Base-by-base conservation (phyloP, 2,329 filamentous ascomycete genomes). In the Paraphaeosphaeria minitans region DNA sequence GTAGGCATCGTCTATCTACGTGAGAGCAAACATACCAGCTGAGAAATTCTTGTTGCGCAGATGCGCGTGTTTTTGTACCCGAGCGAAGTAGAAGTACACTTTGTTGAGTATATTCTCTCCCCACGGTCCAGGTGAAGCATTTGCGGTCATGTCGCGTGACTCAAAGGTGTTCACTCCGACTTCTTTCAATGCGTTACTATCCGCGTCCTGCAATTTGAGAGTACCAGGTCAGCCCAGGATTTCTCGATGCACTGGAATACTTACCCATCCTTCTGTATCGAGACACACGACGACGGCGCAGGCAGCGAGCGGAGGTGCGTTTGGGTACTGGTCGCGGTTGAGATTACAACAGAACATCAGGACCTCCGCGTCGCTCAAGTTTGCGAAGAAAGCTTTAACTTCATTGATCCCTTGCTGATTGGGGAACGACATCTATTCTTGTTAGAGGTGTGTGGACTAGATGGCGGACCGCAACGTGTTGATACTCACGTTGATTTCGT, bases 101-200 rank as follows among this genome's bases (percentile, higher is more conserved):
- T 56, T 46, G 19, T 69, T 50, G 31, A 70, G 57, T 0, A 73
- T n/a, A 8, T 65, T 60, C 39, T 59, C 56, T 2, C 66, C 69
- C 14, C 62, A 46, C 12, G 37, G 41, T 5, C 61, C 61, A 13
- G 57, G 48, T 7, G 48, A 50, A 4, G 48, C 19, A 35, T 13
- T 57, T 9, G 1, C 41, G 33, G 35, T 52, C 2, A 63, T 47
- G 3, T 67, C 57, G 16, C 58, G 50, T 0, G 52, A 56, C 0
- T 58, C 27, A 12, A 70, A 63, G 2, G 50, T 56, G 6, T 42
- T 60, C 2, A 72, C 24, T 0, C 71, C 71, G 1, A 73, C 45
- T 51, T 72, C 69, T 0, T 68, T 72, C 21, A 68, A 59, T 45
- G 63, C 56, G 5, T 60, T 59, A 0, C 63, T 66, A 29, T 70